Conservation (phyloP, 345 rosid species). For the Syzygium oleosum region DNA sequence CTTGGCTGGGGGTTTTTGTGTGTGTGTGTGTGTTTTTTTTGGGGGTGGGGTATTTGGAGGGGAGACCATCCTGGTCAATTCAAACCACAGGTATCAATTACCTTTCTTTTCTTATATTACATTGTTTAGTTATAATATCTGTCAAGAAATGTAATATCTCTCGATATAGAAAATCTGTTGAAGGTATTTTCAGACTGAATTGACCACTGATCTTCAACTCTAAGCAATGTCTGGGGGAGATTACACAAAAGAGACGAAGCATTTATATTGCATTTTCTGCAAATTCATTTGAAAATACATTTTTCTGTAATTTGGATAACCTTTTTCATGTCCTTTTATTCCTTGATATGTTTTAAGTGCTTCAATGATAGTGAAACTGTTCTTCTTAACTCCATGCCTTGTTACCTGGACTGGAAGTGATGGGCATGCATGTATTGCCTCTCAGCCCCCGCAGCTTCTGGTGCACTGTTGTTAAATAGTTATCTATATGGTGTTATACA, state of each 20-base stretch:
- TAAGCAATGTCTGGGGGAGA: neutral
- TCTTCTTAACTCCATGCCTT: neutral
- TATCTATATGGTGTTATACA: neutral
- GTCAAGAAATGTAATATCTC: neutral
- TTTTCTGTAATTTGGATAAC: neutral
- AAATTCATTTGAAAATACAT: neutral
- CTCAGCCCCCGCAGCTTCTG: neutral
- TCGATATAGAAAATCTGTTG: neutral
- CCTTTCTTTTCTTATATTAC: neutral
- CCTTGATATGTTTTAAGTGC: neutral
- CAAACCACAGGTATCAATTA: neutral
- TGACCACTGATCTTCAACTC: neutral
- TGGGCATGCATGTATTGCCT: neutral
- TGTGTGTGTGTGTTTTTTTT: neutral
- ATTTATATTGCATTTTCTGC: neutral
- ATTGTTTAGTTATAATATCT: neutral
- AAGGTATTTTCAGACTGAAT: neutral
- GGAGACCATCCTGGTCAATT: neutral
- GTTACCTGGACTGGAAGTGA: neutral
- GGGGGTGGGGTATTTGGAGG: neutral
- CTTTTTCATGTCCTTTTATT: neutral
- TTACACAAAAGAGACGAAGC: neutral
- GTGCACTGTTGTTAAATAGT: neutral
- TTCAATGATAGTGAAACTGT: neutral
- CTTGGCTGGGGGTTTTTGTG: neutral